Conservation (phyloP, 2,329 filamentous ascomycete species). For the Phialophora expanda region DNA sequence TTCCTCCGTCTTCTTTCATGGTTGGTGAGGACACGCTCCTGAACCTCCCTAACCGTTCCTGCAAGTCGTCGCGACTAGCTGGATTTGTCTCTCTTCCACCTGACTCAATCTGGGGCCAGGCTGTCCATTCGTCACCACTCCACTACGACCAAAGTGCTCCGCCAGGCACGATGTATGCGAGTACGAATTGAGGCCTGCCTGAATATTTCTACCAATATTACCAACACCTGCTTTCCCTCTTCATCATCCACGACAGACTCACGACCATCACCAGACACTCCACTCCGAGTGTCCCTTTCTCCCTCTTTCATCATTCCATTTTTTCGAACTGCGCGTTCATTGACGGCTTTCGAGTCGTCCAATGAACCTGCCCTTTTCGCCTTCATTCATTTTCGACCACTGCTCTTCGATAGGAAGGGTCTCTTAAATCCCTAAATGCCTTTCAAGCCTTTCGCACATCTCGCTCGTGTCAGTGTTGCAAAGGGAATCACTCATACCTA, state of each 20-base stretch:
- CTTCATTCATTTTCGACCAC: conserved; percentile 54
- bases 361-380: conserved; percentile 92
- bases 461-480: conserved; percentile 96
- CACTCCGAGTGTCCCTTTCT: conserved; percentile 36
- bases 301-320: conserved; percentile 30
- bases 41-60: conserved; percentile 30
- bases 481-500: conserved; percentile 98
- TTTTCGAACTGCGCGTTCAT: conserved; percentile 74
- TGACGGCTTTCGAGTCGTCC: conserved; percentile 85
- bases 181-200: conserved; percentile 29
- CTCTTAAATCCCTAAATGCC: conserved; percentile 84
- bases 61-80: conserved; percentile 23
- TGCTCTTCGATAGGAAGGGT: conserved; percentile 69
- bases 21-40: conserved; percentile 24
- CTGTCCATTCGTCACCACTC: conserved; percentile 29
- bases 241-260: conserved; percentile 14
- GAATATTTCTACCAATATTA: conserved; percentile 20
- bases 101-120: conserved; percentile 25
- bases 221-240: conserved; percentile 18
- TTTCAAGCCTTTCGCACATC: conserved; percentile 71
- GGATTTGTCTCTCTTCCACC: conserved; percentile 28
- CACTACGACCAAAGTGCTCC: conserved; percentile 24
- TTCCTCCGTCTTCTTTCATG: conserved; percentile 15
- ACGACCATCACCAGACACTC: conserved; percentile 35
- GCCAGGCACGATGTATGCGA: conserved; percentile 37